Base-by-base conservation (phyloP, 176 grass and related monocot genomes). In the Aegilops umbellulata region DNA sequence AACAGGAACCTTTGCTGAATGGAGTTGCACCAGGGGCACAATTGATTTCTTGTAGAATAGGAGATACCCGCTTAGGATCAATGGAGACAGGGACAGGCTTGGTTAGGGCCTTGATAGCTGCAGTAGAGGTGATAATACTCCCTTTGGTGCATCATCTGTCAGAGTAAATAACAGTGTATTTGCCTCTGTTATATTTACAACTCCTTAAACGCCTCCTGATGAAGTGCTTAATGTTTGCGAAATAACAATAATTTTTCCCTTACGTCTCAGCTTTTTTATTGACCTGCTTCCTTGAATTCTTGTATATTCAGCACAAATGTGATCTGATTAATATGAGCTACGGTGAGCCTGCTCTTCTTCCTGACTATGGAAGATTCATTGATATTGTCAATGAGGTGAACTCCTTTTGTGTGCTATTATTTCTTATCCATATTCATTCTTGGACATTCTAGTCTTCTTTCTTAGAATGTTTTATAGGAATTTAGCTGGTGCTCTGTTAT, bases 321-420 rank as follows among this genome's bases (percentile, higher is more conserved):
- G 96, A 98, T 87, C 92, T 98, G 76, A 98, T 98, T 84, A 98
- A 98, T 76, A 98, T 98, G 96, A 98, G 96, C 92, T 98, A 95
- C 78, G 96, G 96, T 76, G 96, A 98, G 79, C 12, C 93, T 69
- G 94, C 96, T 34, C 75, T 98, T 90, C 92, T 98, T 86, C 96
- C 96, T 82, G 93, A 98, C 84, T 98, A 98, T 73, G 96, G 96
- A 29, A 89, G 96, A 87, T 95, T 98, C 84, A 88, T 98, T 91
- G 96, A 98, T 83, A 90, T 98, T 88, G 94, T 91, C 84, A 95
- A 92, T 86, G 96, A 98, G 96, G 96, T 95, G 69, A 60, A 60
- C 16, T 68, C 69, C 73, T 90, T 3, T 80, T 86, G 76, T 76
- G 13, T 66, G 62, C 24, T 80, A 22, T 65, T 79, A 69, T 86